phyloP scores from a whole-genome alignment of 2,329 filamentous ascomycete genomes.

The Fusarium dimerum region DNA sequence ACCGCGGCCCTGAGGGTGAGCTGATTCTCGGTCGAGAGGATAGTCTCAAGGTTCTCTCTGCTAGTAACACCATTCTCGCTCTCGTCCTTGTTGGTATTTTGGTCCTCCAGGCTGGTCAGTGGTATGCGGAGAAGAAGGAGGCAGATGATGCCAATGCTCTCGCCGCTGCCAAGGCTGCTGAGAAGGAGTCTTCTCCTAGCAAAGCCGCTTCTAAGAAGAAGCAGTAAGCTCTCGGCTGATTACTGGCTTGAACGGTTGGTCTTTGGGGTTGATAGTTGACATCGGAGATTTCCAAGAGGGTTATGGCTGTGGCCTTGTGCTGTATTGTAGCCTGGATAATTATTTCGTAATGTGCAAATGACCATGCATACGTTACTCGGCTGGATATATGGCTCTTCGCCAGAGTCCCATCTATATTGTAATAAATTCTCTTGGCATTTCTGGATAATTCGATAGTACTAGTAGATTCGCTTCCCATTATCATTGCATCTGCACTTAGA shows the following conservation, averaged over 20 bases:
- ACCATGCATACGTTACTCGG: too few species aligned
- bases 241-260: not conserved
- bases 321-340: too few species aligned
- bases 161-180: constrained; percentile 46
- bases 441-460: too few species aligned
- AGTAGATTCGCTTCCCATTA: too few species aligned
- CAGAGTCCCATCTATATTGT: too few species aligned
- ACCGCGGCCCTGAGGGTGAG: constrained; percentile 52
- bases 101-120: constrained; percentile 93
- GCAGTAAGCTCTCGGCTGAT: constrained; percentile 27
- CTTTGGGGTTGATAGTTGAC: too few species aligned
- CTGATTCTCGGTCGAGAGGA: constrained; percentile 81
- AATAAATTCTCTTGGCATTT: too few species aligned
- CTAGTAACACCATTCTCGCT: constrained; percentile 94
- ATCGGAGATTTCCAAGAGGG: too few species aligned
- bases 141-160: constrained; percentile 72
- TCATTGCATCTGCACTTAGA: too few species aligned
- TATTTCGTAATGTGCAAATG: too few species aligned
- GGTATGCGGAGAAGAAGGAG: constrained; percentile 97
- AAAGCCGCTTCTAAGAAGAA: constrained; percentile 39
- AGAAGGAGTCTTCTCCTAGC: constrained; percentile 26
- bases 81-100: constrained; percentile 89
- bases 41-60: constrained; percentile 84
- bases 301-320: too few species aligned
- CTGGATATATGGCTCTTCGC: too few species aligned